These are phyloP conservation scores for Colletotrichum limetticola DNA, from an alignment of 2,329 filamentous ascomycete genomes.

Conservation along the genomic window DNA sequence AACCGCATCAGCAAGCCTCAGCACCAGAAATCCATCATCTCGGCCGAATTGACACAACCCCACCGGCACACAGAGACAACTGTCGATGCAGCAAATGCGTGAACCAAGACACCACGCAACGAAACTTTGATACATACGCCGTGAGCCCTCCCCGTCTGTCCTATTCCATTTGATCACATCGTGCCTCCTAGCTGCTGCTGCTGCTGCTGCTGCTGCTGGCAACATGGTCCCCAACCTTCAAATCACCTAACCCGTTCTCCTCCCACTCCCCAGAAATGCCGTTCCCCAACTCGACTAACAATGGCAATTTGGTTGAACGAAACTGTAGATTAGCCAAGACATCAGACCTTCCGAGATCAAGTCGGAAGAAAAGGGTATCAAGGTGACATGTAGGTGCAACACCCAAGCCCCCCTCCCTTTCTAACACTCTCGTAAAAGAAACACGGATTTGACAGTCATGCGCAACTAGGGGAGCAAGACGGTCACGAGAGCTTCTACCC, in stretches of 20 bases:
- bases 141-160: slow-evolving; percentile 38
- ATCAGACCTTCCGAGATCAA: slow-evolving; percentile 43
- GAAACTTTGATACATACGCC: slow-evolving; percentile 54
- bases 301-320: too few species aligned
- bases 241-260: not conserved
- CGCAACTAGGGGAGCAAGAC: slow-evolving; percentile 70
- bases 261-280: not conserved
- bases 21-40: too few species aligned
- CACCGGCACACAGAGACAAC: slow-evolving; percentile 47
- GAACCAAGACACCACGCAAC: slow-evolving; percentile 54
- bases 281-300: not conserved
- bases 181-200: not conserved
- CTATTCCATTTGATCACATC: not conserved
- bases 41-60: not conserved
- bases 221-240: not conserved
- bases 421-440: too few species aligned
- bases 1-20: too few species aligned
- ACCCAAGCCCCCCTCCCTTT: too few species aligned
- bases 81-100: slow-evolving; percentile 55
- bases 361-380: slow-evolving; percentile 43
- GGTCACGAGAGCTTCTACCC: slow-evolving; percentile 75
- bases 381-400: slow-evolving; percentile 46
- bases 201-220: too few species aligned
- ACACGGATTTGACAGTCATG: slow-evolving; percentile 4
- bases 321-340: slow-evolving; percentile 44